phyloP scores from a whole-genome alignment of 140 eudicot species.

The Cichorium intybus region DNA sequence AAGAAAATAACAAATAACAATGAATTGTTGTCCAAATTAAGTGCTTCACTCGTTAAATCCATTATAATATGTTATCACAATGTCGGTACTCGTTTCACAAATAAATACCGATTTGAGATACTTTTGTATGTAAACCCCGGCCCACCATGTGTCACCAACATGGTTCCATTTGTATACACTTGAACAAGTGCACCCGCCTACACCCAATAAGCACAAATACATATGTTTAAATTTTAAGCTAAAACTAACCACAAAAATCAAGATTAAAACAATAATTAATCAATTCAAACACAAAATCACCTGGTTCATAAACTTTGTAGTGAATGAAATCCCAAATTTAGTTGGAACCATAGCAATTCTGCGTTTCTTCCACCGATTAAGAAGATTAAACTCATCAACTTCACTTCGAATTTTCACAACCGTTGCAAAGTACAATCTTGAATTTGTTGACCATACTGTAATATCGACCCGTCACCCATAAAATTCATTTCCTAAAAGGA shows the following conservation, averaged over 20 bases:
- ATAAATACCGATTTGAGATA: constrained; percentile 91
- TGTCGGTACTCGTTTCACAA: constrained; percentile 97
- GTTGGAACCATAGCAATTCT: constrained; percentile 96
- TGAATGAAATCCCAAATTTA: constrained; percentile 86
- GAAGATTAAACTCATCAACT: constrained; percentile 71
- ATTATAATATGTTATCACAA: constrained; percentile 40
- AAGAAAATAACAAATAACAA: no score
- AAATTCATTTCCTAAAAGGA: constrained; percentile 80
- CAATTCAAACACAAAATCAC: constrained; percentile 31
- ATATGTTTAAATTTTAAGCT: background rate
- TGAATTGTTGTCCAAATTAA: no score
- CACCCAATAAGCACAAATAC: constrained; percentile 13
- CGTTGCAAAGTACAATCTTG: constrained; percentile 71
- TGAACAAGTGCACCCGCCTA: constrained; percentile 99
- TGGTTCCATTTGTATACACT: constrained; percentile 98
- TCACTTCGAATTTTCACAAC: constrained; percentile 55
- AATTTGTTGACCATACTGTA: constrained; percentile 72
- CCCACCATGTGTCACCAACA: constrained; percentile 99
- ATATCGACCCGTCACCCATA: constrained; percentile 63
- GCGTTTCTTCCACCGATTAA: constrained; percentile 90
- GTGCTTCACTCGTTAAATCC: no score
- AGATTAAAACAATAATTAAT: background rate
- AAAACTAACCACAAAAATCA: background rate
- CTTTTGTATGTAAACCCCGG: constrained; percentile 94
- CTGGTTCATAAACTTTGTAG: constrained; percentile 93